Evolutionary conservation across 2,329 filamentous ascomycete species (phyloP).

Genomic region (Aspergillus sp.): DNA sequence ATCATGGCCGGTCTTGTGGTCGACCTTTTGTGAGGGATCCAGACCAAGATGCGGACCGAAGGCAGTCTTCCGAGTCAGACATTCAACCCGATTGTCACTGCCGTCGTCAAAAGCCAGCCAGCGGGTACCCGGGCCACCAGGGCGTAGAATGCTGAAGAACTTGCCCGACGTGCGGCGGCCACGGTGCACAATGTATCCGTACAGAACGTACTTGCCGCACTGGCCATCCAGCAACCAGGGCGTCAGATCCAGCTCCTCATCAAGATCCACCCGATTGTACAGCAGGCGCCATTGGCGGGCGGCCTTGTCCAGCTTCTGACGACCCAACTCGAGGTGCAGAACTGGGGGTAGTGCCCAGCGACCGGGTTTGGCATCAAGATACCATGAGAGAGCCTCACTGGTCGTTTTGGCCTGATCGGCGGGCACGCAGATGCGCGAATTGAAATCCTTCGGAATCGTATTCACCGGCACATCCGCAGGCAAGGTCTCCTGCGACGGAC

Average conservation of each 20-base stretch:
- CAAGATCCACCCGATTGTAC: conserved; percentile 55
- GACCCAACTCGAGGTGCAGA: conserved; percentile 56
- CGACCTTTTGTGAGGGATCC: conserved; percentile 39
- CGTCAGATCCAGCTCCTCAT: conserved; percentile 53
- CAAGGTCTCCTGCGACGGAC: conserved; percentile 22
- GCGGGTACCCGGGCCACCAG: conserved; percentile 53
- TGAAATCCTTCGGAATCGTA: conserved; percentile 36
- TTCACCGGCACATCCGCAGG: conserved; percentile 22
- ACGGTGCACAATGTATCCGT: conserved; percentile 60
- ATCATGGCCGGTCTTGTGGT: conserved; percentile 44
- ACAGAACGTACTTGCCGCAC: conserved; percentile 53
- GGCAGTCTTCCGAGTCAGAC: conserved; percentile 57
- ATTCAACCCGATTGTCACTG: conserved; percentile 55
- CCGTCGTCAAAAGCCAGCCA: conserved; percentile 62
- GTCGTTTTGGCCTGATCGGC: conserved; percentile 38
- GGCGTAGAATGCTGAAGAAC: conserved; percentile 61
- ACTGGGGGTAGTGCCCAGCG: conserved; percentile 49
- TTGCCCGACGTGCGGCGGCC: conserved; percentile 58
- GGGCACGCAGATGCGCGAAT: conserved; percentile 39
- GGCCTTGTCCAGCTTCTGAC: conserved; percentile 55
- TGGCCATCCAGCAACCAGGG: conserved; percentile 32
- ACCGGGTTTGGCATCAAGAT: conserved; percentile 34
- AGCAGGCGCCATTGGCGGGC: conserved; percentile 58
- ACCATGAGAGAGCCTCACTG: conserved; percentile 33
- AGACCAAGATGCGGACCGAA: conserved; percentile 52